Percentiles rank a stretch among this genome's conserved stretches.
phyloP scores from a whole-genome alignment of 116 monocot genomes.

The Trichopus zeylanicus region DNA sequence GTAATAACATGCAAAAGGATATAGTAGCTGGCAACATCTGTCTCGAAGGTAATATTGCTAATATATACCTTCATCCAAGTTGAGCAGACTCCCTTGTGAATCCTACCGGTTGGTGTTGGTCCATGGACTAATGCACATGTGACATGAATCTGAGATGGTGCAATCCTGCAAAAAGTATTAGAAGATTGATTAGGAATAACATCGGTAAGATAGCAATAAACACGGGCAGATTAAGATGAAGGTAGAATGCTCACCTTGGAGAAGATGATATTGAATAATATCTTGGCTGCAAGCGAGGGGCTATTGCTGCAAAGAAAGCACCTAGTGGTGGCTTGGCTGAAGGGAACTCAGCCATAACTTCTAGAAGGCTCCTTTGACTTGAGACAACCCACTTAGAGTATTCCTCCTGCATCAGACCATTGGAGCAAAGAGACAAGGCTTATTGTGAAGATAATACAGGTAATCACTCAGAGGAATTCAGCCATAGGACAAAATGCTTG shows the following conservation, averaged over 20 bases:
- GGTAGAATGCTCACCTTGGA: constrained; percentile 36
- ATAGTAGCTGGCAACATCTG: too few relatives aligned
- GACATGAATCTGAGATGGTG: constrained; percentile 81
- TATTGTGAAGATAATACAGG: background rate
- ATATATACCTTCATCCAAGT: constrained; percentile 98
- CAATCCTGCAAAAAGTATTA: constrained; percentile 40
- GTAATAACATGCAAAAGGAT: too few relatives aligned
- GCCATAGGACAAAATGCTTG: too few relatives aligned
- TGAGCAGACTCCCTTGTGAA: too few relatives aligned
- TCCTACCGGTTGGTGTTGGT: too few relatives aligned
- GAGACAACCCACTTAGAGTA: constrained; percentile 74
- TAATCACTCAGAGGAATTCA: too few relatives aligned
- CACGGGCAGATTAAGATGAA: too few relatives aligned
- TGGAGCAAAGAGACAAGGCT: background rate
- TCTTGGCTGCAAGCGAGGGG: constrained; percentile 78
- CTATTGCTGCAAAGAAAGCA: constrained; percentile 77
- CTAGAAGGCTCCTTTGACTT: constrained; percentile 81
- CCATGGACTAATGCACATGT: constrained; percentile 92
- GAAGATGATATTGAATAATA: constrained; percentile 92
- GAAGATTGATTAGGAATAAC: background rate
- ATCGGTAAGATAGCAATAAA: too few relatives aligned
- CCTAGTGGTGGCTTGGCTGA: constrained; percentile 83
- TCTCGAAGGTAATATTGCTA: too few relatives aligned
- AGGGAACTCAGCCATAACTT: constrained; percentile 70
- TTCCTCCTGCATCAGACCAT: constrained; percentile 49